Percentiles rank a stretch among this genome's conserved stretches.
Evolutionary conservation across 2,329 filamentous ascomycete genomes (phyloP).

Genomic region (Byssothecium circinans): DNA sequence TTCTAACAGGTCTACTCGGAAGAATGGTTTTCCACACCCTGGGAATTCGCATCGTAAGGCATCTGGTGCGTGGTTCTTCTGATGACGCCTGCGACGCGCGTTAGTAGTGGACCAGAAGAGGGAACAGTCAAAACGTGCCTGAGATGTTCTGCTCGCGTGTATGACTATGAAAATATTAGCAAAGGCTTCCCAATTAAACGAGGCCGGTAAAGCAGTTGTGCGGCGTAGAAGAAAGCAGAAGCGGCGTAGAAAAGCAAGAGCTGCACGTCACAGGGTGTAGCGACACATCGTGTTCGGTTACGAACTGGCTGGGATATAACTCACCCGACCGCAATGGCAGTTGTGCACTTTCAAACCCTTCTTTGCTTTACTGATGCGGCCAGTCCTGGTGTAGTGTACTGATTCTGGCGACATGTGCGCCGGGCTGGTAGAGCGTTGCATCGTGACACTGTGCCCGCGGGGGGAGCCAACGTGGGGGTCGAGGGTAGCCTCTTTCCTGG

Average conservation of each 20-base stretch:
- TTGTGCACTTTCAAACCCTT: slow-evolving; percentile 51
- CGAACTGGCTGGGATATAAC: slow-evolving; percentile 17
- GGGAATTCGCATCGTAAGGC: slow-evolving; percentile 45
- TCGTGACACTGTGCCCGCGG: slow-evolving; percentile 30
- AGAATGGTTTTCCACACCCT: slow-evolving; percentile 48
- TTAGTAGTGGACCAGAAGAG: slow-evolving; percentile 3
- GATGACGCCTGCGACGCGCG: slow-evolving; percentile 43
- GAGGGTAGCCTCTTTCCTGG: slow-evolving; percentile 23
- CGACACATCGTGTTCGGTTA: slow-evolving; percentile 8
- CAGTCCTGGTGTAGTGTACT: slow-evolving; percentile 49
- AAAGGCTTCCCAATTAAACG: background rate
- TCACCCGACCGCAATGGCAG: slow-evolving; percentile 53
- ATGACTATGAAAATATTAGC: slow-evolving; percentile 44
- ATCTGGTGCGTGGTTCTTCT: slow-evolving; percentile 50
- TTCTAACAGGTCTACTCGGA: slow-evolving; percentile 48
- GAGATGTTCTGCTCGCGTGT: slow-evolving; percentile 52
- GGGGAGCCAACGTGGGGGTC: slow-evolving; percentile 32
- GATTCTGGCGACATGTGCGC: slow-evolving; percentile 33
- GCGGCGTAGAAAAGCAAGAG: slow-evolving; percentile 4
- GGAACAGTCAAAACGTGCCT: slow-evolving; percentile 34
- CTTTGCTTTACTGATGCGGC: slow-evolving; percentile 51
- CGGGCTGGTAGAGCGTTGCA: slow-evolving; percentile 40
- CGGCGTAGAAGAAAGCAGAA: slow-evolving; percentile 8
- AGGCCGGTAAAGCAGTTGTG: background rate
- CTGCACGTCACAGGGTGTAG: slow-evolving; percentile 4